Conservation (phyloP, 176 grass and related monocot genomes). For the Carex scoparia region DNA sequence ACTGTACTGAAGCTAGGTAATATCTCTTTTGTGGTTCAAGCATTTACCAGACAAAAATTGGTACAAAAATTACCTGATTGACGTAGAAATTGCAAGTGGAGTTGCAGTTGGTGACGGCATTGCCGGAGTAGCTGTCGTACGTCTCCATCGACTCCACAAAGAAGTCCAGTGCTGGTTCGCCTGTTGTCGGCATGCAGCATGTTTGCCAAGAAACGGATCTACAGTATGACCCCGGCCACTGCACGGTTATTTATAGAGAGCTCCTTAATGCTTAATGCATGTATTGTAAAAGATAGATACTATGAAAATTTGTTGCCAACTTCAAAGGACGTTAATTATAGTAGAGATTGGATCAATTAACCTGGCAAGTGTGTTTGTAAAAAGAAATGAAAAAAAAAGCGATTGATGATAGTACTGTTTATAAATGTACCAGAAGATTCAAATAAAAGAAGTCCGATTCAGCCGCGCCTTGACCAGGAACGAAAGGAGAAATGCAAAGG, state of each 20-base stretch:
- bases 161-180: conserved; percentile 13
- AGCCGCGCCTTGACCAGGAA: too few relatives aligned
- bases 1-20: not conserved
- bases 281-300: not conserved
- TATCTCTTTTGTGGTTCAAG: not conserved
- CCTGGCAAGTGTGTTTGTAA: not conserved
- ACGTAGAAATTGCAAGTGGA: conserved; percentile 23
- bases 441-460: too few relatives aligned
- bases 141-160: conserved; percentile 23
- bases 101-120: conserved; percentile 4
- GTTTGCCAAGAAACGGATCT: not conserved
- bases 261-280: not conserved
- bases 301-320: not conserved
- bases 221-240: conserved; percentile 34
- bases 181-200: conserved; percentile 17
- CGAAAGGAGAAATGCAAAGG: too few relatives aligned
- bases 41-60: not conserved
- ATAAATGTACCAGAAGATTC: too few relatives aligned
- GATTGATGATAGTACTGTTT: not conserved
- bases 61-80: conserved; percentile 3
- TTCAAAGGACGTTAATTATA: not conserved
- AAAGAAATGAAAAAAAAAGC: not conserved
- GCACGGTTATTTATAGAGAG: not conserved
- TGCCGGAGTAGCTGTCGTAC: conserved; percentile 16
- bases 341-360: not conserved